A percentile compares a stretch with the other conserved stretches of the same genome.
These are phyloP conservation scores for Phalaenopsis aphrodite DNA, from an alignment of 106 monocot species.

Conservation along the genomic window DNA sequence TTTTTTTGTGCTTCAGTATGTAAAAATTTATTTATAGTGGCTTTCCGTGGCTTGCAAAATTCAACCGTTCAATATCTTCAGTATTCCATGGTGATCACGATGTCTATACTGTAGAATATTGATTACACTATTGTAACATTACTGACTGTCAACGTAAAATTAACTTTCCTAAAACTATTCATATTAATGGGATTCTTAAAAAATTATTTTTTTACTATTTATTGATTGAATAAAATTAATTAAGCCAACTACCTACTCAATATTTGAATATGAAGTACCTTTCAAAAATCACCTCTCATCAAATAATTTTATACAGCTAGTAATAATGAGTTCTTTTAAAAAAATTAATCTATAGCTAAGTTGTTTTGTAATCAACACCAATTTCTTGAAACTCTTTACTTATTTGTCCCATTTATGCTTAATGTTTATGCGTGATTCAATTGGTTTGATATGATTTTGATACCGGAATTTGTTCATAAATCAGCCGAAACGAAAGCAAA, in stretches of 20 bases:
- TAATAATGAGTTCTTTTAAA: neutral
- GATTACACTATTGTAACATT: too few species aligned
- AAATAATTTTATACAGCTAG: too few species aligned
- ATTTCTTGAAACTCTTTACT: neutral
- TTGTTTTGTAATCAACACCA: neutral
- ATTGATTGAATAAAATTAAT: too few species aligned
- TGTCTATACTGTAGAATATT: neutral
- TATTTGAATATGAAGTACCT: too few species aligned
- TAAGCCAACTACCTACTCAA: too few species aligned
- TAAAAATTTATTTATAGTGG: too few species aligned
- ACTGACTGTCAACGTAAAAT: too few species aligned
- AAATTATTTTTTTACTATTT: too few species aligned
- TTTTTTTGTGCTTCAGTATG: neutral
- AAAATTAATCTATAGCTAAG: neutral
- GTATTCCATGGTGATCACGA: neutral
- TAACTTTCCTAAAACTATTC: neutral
- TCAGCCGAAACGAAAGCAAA: too few species aligned
- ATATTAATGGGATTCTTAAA: neutral
- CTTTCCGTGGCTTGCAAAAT: neutral
- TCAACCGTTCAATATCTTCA: neutral
- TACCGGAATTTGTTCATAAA: too few species aligned
- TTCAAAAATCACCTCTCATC: too few species aligned
- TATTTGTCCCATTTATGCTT: neutral
- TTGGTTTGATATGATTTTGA: neutral
- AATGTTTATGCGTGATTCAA: neutral